These are phyloP conservation scores for Physcomitrium patens DNA, from an alignment of 225 moss, liverwort and hornwort species.

Conservation along the genomic window DNA sequence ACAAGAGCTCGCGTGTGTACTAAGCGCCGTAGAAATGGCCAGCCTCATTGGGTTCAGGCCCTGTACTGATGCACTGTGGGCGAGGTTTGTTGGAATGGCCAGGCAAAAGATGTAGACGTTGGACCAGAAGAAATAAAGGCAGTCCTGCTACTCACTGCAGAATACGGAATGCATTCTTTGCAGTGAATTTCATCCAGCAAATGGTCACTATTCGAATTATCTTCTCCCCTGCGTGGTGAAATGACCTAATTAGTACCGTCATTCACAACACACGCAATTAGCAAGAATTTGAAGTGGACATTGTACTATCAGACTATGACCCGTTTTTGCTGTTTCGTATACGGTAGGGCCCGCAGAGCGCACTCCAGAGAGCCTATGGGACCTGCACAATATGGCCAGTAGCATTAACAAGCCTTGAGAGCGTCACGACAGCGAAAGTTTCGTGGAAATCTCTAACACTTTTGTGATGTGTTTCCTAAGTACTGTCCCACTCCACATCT, in stretches of 20 bases:
- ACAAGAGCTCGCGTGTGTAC: neutral
- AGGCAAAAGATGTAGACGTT: constrained; percentile 64
- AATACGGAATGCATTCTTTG: constrained; percentile 39
- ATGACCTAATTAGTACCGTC: neutral
- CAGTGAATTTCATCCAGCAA: constrained; percentile 9
- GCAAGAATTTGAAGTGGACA: too few species aligned
- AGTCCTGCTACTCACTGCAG: constrained; percentile 70
- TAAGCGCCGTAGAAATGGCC: too few species aligned
- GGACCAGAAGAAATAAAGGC: constrained; percentile 80
- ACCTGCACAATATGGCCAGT: constrained; percentile 1
- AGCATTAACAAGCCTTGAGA: neutral
- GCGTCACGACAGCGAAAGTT: neutral
- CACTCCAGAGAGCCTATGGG: neutral
- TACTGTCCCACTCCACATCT: neutral
- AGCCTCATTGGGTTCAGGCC: too few species aligned
- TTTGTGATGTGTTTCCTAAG: neutral
- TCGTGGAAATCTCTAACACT: constrained; percentile 5
- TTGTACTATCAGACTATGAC: neutral
- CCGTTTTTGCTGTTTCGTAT: neutral
- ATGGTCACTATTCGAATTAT: neutral
- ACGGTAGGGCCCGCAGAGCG: neutral
- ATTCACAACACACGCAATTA: neutral
- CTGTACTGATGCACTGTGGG: neutral
- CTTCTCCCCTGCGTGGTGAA: neutral
- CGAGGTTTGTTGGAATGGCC: constrained; percentile 30